Evolutionary conservation across 495 filamentous ascomycete species (phyloP).

Genomic region (Sabuloglossum arenarium): DNA sequence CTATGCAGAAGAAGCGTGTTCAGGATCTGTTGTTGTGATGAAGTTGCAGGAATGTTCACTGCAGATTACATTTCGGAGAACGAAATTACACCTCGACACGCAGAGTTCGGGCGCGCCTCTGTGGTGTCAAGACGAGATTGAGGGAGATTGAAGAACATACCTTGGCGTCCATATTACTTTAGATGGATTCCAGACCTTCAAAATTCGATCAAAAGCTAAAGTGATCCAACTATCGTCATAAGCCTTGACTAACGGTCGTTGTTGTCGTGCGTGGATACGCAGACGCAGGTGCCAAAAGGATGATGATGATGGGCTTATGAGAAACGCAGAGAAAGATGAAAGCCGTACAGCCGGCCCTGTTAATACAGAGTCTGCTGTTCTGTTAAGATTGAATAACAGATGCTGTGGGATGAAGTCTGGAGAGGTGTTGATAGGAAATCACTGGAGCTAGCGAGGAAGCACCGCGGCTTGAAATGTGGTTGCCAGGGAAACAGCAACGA

Average conservation of each 20-base stretch:
- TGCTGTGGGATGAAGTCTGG: background rate
- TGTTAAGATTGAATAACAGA: constrained; percentile 3
- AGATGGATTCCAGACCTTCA: background rate
- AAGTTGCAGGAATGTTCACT: background rate
- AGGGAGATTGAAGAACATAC: constrained; percentile 10
- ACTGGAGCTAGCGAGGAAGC: background rate
- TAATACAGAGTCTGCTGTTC: background rate
- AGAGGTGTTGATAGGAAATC: background rate
- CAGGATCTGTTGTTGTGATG: background rate
- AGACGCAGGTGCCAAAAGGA: background rate
- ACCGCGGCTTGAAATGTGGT: background rate
- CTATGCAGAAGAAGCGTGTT: background rate
- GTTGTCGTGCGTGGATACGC: background rate
- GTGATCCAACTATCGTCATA: background rate
- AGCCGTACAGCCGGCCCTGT: background rate
- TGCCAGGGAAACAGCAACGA: background rate
- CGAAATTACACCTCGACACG: background rate
- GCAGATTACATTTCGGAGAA: background rate
- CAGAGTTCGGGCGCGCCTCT: background rate
- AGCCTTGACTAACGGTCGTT: background rate
- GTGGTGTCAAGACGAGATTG: background rate
- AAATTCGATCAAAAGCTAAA: background rate
- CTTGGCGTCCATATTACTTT: constrained; percentile 20
- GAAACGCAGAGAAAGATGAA: background rate
- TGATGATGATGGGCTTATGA: background rate